Conservation (phyloP, 108 stramenopile species). For the Discostella stelligeroides region DNA sequence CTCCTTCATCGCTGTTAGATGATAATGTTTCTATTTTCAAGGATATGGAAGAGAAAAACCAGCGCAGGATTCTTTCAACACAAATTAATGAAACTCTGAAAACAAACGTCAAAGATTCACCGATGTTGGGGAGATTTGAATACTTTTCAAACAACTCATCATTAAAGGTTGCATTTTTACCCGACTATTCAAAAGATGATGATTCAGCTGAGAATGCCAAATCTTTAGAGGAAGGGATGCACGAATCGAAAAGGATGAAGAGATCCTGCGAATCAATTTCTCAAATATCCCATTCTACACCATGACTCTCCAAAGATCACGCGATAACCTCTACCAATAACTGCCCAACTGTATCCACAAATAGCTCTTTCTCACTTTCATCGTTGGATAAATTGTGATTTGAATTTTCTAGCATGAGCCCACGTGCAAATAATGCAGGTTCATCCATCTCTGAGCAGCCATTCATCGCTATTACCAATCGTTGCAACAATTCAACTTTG, state of each 20-base stretch:
- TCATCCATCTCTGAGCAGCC: slow-evolving; percentile 6
- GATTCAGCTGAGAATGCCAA: background rate
- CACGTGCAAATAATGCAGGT: slow-evolving; percentile 41
- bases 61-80: background rate
- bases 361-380: slow-evolving; percentile 50
- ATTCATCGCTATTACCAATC: slow-evolving; percentile 83
- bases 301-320: too few relatives aligned
- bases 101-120: background rate
- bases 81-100: slow-evolving; percentile 4
- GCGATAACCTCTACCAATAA: slow-evolving; percentile 19
- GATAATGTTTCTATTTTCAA: background rate
- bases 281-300: too few relatives aligned
- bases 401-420: slow-evolving; percentile 57
- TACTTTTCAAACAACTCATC: slow-evolving; percentile 5
- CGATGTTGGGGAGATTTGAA: background rate
- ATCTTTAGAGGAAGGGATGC: background rate
- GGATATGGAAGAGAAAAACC: background rate
- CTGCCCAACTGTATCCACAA: slow-evolving; percentile 66
- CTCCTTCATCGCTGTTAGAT: slow-evolving; percentile 14
- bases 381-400: slow-evolving; percentile 83
- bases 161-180: slow-evolving; percentile 7
- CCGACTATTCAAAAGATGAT: background rate
- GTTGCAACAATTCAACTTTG: slow-evolving; percentile 53
- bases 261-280: background rate
- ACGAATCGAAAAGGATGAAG: background rate